Evolutionary conservation across 257 asterid species (phyloP), one percentile per base, ranked within the genome.

Genomic region (Solanum verrucosum): DNA sequence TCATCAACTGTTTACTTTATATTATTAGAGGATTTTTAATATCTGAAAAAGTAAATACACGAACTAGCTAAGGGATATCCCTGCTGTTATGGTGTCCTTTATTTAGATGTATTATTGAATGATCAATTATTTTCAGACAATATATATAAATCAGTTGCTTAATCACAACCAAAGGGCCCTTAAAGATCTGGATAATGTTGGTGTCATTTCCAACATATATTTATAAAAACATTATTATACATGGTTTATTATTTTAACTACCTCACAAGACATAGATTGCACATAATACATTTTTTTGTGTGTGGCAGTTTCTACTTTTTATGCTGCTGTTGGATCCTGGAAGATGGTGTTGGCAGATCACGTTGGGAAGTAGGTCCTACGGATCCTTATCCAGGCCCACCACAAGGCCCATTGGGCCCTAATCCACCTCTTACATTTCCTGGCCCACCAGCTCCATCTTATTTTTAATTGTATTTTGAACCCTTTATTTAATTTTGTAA

Each of bases 251-350:
- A 15, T 71, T 15, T 29, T 16, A 16, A 52, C 21, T 1, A 34
- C 9, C 44, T 44, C 12, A 78, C 60, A 25, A 15, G 5, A 25
- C 5, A 78, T 0, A 4, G n/a, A 44, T 44, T 4, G 65, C 65
- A n/a, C 25, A 42, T 27, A 44, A 44, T 44, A 44, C 6, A 2
- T 27, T 23, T 27, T 8, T 44, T 3, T 79, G 6, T 46, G 60
- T 23, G 89, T 82, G 89, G 63, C 88, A 92, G 95, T 90, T 90
- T 91, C 86, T 92, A 91, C 88, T 92, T 92, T 4, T 83, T 91
- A 87, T 91, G 93, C 85, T 93, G 94, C 85, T 93, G 95, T 90
- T 93, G 95, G 94, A 86, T 89, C 0, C 2, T 93, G 5, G 92
- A 91, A 40, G 94, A 93, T 44, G 91, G 94, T 86, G 79, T 82